Percentiles rank a stretch among this genome's conserved stretches.
Conservation (phyloP, 345 rosid genomes). For the Dipteronia sinensis region DNA sequence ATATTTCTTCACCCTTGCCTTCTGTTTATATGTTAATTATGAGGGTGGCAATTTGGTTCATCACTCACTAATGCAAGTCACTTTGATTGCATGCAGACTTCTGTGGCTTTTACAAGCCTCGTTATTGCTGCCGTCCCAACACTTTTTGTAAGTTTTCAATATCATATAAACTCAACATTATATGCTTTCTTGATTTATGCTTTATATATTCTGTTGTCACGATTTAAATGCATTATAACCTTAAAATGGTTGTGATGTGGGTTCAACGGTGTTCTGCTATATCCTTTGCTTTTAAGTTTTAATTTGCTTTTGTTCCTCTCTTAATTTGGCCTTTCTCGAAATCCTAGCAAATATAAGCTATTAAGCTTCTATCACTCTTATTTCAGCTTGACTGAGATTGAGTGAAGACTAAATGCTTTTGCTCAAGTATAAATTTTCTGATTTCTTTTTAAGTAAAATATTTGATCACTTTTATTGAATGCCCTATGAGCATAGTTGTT, state of each 20-base stretch:
- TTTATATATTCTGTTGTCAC: not conserved
- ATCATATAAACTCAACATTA: not conserved
- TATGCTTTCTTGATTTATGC: not conserved
- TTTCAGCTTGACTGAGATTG: not conserved
- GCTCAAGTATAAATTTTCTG: not conserved
- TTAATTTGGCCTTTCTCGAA: not conserved
- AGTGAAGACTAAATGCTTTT: not conserved
- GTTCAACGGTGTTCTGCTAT: not conserved
- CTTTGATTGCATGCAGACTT: conserved; percentile 58
- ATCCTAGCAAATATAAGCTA: not conserved
- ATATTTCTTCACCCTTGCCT: not conserved
- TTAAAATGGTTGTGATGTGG: not conserved
- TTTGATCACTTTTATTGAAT: not conserved
- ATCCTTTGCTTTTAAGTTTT: not conserved
- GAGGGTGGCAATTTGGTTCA: not conserved
- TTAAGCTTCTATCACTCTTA: not conserved
- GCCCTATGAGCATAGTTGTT: not conserved
- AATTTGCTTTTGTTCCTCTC: not conserved
- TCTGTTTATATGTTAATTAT: conserved; percentile 7
- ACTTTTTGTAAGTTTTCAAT: conserved; percentile 58
- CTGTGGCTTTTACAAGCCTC: conserved; percentile 76
- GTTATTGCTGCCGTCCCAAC: conserved; percentile 82
- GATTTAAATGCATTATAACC: not conserved
- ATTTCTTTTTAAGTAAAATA: not conserved
- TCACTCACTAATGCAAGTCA: conserved; percentile 21